These are phyloP conservation scores for Mycena kentingensis DNA, from an alignment of 768 basidiomycete genomes.

Conservation along the genomic window DNA sequence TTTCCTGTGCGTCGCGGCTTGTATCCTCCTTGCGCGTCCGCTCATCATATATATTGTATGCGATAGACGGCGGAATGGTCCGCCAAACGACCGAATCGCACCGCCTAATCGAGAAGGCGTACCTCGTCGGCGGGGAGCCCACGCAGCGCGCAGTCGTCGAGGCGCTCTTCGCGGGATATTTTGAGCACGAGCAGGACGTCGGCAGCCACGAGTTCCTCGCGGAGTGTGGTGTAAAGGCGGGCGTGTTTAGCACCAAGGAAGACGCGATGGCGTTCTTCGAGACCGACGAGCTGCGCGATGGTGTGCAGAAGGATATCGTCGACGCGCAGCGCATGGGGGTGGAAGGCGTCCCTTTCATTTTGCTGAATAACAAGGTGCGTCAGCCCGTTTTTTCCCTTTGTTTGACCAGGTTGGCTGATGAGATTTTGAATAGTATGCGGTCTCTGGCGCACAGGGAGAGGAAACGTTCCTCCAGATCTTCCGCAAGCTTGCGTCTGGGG, in stretches of 20 bases:
- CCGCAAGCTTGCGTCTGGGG: conserved; percentile 18
- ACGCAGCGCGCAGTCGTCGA: conserved; percentile 17
- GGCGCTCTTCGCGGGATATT: conserved; percentile 17
- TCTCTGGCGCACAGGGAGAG: conserved; percentile 19
- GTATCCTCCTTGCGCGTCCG: background rate
- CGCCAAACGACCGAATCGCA: conserved; percentile 25
- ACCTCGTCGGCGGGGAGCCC: conserved; percentile 13
- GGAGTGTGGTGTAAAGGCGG: conserved; percentile 7
- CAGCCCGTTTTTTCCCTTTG: background rate
- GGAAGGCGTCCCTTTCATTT: conserved; percentile 15
- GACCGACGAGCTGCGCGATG: conserved; percentile 9
- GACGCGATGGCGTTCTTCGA: conserved; percentile 13
- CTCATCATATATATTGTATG: background rate
- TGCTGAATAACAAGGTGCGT: conserved; percentile 3
- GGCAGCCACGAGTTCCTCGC: conserved; percentile 19
- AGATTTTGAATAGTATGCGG: conserved; percentile 7
- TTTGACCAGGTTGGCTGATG: conserved; percentile 1
- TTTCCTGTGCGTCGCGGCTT: conserved; percentile 11
- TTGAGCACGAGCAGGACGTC: conserved; percentile 19
- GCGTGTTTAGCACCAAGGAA: conserved; percentile 9
- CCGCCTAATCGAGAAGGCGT: conserved; percentile 21
- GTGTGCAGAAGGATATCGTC: conserved; percentile 8
- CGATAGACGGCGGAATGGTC: conserved; percentile 11
- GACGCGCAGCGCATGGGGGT: conserved; percentile 15
- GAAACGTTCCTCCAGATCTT: conserved; percentile 21